phyloP scores from a whole-genome alignment of 78 protist genomes.

The Planoprotostelium fungivorum region DNA sequence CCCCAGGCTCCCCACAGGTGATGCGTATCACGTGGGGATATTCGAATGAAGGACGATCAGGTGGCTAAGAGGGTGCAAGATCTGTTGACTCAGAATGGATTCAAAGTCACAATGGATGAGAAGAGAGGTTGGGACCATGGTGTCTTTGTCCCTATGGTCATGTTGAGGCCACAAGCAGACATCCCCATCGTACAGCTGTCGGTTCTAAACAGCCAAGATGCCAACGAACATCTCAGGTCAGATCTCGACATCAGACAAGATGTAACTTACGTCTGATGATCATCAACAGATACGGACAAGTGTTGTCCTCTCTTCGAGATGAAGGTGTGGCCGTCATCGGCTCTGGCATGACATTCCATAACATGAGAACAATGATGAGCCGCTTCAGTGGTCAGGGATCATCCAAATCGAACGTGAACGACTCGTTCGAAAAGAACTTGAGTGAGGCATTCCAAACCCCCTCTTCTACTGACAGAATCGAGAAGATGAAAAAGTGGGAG shows the following conservation, averaged over 20 bases:
- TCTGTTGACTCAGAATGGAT: neutral
- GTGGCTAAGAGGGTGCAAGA: constrained; percentile 19
- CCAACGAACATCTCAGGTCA: constrained; percentile 13
- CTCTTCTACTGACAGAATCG: neutral
- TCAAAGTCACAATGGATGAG: constrained; percentile 6
- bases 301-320: constrained; percentile 22
- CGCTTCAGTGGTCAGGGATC: neutral
- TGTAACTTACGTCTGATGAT: too few relatives aligned
- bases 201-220: constrained; percentile 18
- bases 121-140: constrained; percentile 67
- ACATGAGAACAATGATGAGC: constrained; percentile 18
- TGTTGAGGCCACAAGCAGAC: constrained; percentile 56
- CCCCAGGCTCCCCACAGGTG: constrained; percentile 5
- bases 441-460: neutral
- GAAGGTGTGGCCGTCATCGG: constrained; percentile 40
- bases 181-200: constrained; percentile 63
- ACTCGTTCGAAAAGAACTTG: neutral
- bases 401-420: neutral
- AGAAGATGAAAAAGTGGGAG: neutral
- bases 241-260: neutral
- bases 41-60: neutral
- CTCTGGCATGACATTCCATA: constrained; percentile 59
- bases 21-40: neutral
- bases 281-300: constrained; percentile 16
- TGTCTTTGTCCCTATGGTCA: constrained; percentile 23